phyloP scores from a whole-genome alignment of 441 rosid species.

The Populus tomentosa region DNA sequence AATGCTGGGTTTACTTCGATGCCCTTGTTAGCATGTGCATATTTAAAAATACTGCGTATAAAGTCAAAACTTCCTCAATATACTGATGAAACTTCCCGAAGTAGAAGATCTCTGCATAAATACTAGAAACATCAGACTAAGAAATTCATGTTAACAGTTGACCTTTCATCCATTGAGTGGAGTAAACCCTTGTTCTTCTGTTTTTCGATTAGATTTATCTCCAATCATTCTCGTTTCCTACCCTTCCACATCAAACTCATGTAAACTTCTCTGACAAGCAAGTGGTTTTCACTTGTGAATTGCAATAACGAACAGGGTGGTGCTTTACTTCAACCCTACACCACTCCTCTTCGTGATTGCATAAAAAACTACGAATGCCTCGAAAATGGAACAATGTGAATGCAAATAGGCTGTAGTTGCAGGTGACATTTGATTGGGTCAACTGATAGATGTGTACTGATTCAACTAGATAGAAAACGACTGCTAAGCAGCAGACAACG shows the following conservation, averaged over 20 bases:
- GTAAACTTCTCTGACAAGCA: not conserved
- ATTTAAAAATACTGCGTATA: not conserved
- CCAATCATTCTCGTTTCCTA: not conserved
- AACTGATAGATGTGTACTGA: not conserved
- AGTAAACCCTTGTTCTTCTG: not conserved
- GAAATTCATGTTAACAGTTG: not conserved
- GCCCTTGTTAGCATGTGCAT: not conserved
- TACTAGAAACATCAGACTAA: not conserved
- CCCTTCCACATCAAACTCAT: not conserved
- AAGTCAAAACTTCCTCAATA: not conserved
- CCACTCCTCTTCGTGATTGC: not conserved
- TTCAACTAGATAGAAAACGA: not conserved
- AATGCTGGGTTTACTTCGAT: not conserved
- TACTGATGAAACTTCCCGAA: not conserved
- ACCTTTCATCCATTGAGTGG: not conserved
- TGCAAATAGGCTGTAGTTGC: not conserved
- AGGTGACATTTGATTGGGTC: not conserved
- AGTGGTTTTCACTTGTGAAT: not conserved
- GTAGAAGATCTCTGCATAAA: not conserved
- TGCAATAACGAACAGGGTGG: not conserved
- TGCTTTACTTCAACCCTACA: not conserved
- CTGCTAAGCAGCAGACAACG: not conserved
- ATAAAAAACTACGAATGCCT: not conserved
- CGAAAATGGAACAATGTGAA: not conserved
- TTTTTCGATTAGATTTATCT: not conserved